Base-by-base conservation (phyloP, 768 basidiomycete genomes). In the Lactifluus echinatus region DNA sequence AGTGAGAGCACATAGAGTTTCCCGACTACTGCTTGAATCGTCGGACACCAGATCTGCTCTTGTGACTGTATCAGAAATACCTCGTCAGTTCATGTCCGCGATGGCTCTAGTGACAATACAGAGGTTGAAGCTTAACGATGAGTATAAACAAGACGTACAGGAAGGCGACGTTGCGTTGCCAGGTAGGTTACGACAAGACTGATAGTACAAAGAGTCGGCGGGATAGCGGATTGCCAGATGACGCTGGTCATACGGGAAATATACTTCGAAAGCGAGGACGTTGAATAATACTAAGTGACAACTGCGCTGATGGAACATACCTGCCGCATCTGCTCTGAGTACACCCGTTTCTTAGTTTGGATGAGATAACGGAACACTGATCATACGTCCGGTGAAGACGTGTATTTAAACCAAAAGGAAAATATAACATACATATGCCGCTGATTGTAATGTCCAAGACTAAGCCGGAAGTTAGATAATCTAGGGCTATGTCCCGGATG, bases 171-270 rank as follows among this genome's bases (percentile, higher is more conserved):
- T 2, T 33, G 26, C 0, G 31, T 50, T 19, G 28, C 3, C n/a
- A 50, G 17, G 6, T 37, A 56, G 15, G 31, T 37, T 28, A 37
- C 11, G 2, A 36, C 15, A 17, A 56, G 0, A 15, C 23, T 15
- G n/a, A 23, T 6, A 11, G 33, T 7, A 21, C 40, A 56, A 11
- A 56, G 33, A 21, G 55, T 50, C 6, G 55, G 55, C 10, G 49
- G 55, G 33, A 50, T 12, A 37, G 55, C 55, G 23, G 55, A 50
- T 50, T 56, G 48, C 48, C 48, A 56, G 33, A 45, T 31, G 4
- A 50, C 23, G n/a, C 14, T 36, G 2, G 44, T 44, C 26, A 44
- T 40, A 37, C 40, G 55, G 4, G 48, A 24, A n/a, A 50, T 23
- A 24, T 31, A 8, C 55, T 56, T 24, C 1, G 2, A 23, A 49